These are phyloP conservation scores for Cytauxzoon felis DNA, from an alignment of 169 alveolate species.

Conservation along the genomic window DNA sequence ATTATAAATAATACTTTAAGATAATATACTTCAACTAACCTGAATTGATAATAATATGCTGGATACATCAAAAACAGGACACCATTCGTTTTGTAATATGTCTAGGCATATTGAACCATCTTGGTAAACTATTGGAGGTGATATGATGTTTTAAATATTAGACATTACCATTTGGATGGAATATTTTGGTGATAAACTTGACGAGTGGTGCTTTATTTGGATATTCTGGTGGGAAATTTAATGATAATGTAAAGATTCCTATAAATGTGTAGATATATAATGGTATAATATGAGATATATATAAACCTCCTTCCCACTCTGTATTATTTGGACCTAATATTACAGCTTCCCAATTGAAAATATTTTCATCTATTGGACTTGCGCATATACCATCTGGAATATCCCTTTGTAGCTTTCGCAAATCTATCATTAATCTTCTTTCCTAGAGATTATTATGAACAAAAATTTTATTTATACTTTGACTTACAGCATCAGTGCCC, in stretches of 20 bases:
- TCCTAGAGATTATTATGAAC: constrained; percentile 39
- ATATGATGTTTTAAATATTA: neutral
- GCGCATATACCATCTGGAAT: constrained; percentile 91
- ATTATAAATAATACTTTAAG: no score
- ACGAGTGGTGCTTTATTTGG: constrained; percentile 89
- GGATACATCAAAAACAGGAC: constrained; percentile 94
- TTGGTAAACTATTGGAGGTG: constrained; percentile 84
- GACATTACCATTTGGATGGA: constrained; percentile 83
- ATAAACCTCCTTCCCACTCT: constrained; percentile 96
- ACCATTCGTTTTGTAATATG: constrained; percentile 93
- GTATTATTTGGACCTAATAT: constrained; percentile 97
- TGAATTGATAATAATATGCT: constrained; percentile 94
- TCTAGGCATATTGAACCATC: constrained; percentile 94
- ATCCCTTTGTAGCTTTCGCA: constrained; percentile 88
- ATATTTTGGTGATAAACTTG: constrained; percentile 79
- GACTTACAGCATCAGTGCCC: constrained; percentile 49
- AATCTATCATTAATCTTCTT: constrained; percentile 87
- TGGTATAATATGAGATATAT: no score
- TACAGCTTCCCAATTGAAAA: constrained; percentile 95
- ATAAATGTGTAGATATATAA: neutral
- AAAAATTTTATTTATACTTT: neutral
- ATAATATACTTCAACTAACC: neutral
- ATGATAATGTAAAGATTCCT: constrained; percentile 81
- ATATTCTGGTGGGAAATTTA: constrained; percentile 85
- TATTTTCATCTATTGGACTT: constrained; percentile 91